phyloP scores from a whole-genome alignment of 2,329 filamentous ascomycete species.

The Elsinoe arachidis region DNA sequence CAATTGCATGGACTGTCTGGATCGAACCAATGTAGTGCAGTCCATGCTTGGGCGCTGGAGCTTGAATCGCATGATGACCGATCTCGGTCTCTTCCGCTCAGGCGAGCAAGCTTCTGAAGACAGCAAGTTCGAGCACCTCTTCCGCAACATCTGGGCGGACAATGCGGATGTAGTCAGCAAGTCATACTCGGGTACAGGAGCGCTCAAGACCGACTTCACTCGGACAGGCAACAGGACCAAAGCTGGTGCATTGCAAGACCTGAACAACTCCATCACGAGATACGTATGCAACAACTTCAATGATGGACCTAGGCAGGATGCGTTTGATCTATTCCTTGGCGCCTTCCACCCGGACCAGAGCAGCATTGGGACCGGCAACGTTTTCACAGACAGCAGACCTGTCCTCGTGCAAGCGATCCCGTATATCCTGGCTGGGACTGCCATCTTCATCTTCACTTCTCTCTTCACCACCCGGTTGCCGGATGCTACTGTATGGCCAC shows the following conservation, averaged over 20 bases:
- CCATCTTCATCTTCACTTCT: slow-evolving; percentile 74
- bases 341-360: slow-evolving; percentile 68
- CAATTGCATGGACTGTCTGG: slow-evolving; percentile 98
- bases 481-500: slow-evolving; percentile 66
- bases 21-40: slow-evolving; percentile 95
- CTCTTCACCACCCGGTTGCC: slow-evolving; percentile 63
- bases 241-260: slow-evolving; percentile 73
- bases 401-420: slow-evolving; percentile 87
- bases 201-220: slow-evolving; percentile 96
- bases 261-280: slow-evolving; percentile 77
- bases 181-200: slow-evolving; percentile 90
- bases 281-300: slow-evolving; percentile 92
- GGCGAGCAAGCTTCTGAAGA: slow-evolving; percentile 76
- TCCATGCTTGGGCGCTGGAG: slow-evolving; percentile 91
- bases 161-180: slow-evolving; percentile 93
- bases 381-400: slow-evolving; percentile 80
- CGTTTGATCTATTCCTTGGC: slow-evolving; percentile 89
- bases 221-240: slow-evolving; percentile 85
- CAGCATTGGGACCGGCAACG: slow-evolving; percentile 59
- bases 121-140: slow-evolving; percentile 73
- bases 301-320: slow-evolving; percentile 89
- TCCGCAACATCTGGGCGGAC: slow-evolving; percentile 97
- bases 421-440: slow-evolving; percentile 75
- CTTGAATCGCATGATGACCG: slow-evolving; percentile 78
- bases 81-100: slow-evolving; percentile 66